Conservation (phyloP, 164 flowering plant genomes). For the Aristolochia contorta region DNA sequence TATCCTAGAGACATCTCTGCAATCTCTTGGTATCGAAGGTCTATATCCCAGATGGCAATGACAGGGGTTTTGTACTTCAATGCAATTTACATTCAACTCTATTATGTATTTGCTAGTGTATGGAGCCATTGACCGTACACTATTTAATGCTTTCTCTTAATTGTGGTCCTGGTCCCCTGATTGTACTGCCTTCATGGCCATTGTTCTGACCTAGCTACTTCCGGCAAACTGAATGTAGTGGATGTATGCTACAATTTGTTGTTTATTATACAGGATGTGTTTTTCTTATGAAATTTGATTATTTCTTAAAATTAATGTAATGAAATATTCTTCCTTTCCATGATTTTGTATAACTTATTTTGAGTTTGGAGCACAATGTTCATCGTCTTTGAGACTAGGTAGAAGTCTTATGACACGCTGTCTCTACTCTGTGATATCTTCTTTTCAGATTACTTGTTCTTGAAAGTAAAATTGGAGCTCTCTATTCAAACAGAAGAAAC, state of each 20-base stretch:
- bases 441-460: no score
- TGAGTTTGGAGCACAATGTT: no score
- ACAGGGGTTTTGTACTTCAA: constrained; percentile 36
- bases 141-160: constrained; percentile 33
- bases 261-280: neutral
- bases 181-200: constrained; percentile 34
- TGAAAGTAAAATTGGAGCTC: no score
- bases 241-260: constrained; percentile 14
- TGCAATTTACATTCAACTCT: constrained; percentile 34
- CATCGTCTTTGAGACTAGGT: no score
- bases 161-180: constrained; percentile 31
- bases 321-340: no score
- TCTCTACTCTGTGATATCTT: no score
- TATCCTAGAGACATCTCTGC: constrained; percentile 37
- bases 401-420: no score
- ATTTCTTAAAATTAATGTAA: no score
- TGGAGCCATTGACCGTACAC: constrained; percentile 38
- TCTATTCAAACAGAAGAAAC: no score
- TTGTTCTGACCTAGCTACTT: constrained; percentile 36
- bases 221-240: constrained; percentile 41
- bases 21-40: constrained; percentile 30
- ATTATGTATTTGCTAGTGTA: constrained; percentile 39
- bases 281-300: neutral
- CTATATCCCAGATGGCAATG: constrained; percentile 39
- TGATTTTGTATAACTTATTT: no score